Conservation (phyloP, 164 flowering plant species). For the Cinnamomum micranthum region DNA sequence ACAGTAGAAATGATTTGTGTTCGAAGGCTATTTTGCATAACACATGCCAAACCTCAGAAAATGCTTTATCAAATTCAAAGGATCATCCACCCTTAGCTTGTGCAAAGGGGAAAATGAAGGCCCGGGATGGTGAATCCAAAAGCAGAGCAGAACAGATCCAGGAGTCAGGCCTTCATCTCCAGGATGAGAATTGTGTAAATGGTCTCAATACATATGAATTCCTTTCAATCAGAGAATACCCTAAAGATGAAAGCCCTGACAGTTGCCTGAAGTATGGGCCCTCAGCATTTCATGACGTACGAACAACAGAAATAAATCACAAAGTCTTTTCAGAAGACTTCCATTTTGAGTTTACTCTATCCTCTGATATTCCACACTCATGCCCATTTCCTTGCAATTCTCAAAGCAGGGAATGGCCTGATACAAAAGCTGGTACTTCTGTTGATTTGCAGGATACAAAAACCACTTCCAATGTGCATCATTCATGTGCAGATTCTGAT, state of each 20-base stretch:
- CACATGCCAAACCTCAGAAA: slow-evolving; percentile 13
- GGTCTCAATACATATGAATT: slow-evolving; percentile 9
- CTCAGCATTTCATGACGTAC: slow-evolving; percentile 17
- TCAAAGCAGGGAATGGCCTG: slow-evolving; percentile 18
- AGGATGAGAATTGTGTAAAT: slow-evolving; percentile 20
- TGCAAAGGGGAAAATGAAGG: slow-evolving; percentile 13
- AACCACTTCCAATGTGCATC: slow-evolving; percentile 21
- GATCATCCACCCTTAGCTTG: neutral
- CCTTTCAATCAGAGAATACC: neutral
- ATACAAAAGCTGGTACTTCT: slow-evolving; percentile 5
- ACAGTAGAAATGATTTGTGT: slow-evolving; percentile 12
- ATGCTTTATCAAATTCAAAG: slow-evolving; percentile 10
- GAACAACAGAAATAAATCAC: slow-evolving; percentile 15
- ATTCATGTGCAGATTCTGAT: slow-evolving; percentile 4
- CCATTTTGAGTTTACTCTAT: slow-evolving; percentile 19
- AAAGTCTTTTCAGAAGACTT: slow-evolving; percentile 36
- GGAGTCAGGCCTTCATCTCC: slow-evolving; percentile 14
- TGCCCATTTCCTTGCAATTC: slow-evolving; percentile 39
- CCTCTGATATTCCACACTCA: slow-evolving; percentile 45
- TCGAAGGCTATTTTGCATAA: slow-evolving; percentile 6
- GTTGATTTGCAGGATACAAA: slow-evolving; percentile 8
- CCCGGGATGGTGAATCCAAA: neutral
- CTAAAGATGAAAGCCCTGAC: neutral
- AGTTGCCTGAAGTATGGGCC: slow-evolving; percentile 16
- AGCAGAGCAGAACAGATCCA: slow-evolving; percentile 8